A percentile compares a stretch with the other conserved stretches of the same genome.
phyloP scores from a whole-genome alignment of 2,329 filamentous ascomycete genomes.

The Penicillium glabrum region DNA sequence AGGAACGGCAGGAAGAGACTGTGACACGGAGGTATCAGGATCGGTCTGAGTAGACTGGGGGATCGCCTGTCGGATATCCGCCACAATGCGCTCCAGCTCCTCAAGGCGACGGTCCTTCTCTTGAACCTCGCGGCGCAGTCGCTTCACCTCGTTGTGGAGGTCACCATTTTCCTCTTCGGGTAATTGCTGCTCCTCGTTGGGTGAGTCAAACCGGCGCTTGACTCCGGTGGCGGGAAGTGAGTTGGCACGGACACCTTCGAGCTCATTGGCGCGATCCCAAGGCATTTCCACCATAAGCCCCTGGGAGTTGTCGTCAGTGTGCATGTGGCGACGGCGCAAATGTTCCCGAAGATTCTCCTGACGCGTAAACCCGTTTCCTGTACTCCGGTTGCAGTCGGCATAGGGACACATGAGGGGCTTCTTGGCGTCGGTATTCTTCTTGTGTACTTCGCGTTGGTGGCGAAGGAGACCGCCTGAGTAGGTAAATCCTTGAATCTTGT shows the following conservation, averaged over 20 bases:
- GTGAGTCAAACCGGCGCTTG: constrained; percentile 38
- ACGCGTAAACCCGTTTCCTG: constrained; percentile 84
- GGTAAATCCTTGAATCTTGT: constrained; percentile 90
- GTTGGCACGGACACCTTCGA: constrained; percentile 30
- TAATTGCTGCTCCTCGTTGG: constrained; percentile 25
- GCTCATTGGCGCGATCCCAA: constrained; percentile 31
- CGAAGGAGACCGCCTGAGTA: constrained; percentile 87
- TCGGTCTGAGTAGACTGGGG: constrained; percentile 27
- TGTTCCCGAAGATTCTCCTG: constrained; percentile 95
- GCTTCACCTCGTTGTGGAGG: constrained; percentile 65
- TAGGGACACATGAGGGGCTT: constrained; percentile 86
- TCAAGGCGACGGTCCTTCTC: constrained; percentile 50
- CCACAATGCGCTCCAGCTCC: constrained; percentile 42
- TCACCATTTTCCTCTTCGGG: constrained; percentile 44
- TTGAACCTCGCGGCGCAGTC: constrained; percentile 64
- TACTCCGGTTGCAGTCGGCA: constrained; percentile 82
- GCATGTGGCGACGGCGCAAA: constrained; percentile 80
- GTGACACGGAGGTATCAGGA: constrained; percentile 11
- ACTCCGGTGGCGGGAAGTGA: constrained; percentile 29
- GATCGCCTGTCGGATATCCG: constrained; percentile 37
- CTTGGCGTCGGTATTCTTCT: constrained; percentile 83
- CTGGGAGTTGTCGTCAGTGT: constrained; percentile 35
- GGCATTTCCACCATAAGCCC: constrained; percentile 23
- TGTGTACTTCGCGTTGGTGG: constrained; percentile 91
- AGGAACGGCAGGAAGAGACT: constrained; percentile 11